Base-by-base conservation (phyloP, 2,329 filamentous ascomycete genomes). In the Trichoderma hamatum region DNA sequence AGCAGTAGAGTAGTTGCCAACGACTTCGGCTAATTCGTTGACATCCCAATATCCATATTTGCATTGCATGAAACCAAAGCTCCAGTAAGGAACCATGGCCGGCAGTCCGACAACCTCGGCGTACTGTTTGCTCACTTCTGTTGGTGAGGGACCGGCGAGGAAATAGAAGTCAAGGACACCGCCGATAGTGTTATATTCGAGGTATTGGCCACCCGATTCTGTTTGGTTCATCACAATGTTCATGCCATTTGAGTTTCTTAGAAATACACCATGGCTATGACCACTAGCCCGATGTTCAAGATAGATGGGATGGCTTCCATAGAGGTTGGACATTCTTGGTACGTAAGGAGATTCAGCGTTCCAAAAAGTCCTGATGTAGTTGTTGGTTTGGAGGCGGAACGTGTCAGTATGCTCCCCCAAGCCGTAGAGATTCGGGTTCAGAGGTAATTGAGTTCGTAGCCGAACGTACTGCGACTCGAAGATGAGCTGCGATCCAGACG, bases 101-200 rank as follows among this genome's bases (percentile, higher is more conserved):
- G 92, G 92, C 4, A 92, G 80, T 0, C 92, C 92, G 65, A 90
- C 82, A 1, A 89, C 86, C 68, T 81, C 78, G 71, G 92, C 89
- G 76, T 95, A 96, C 51, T 90, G 85, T 76, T 87, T 88, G 19
- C 88, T 92, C 28, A 94, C 89, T 16, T 90, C 86, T 10, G 85
- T 83, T 69, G 90, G 89, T 0, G 84, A 88, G 0, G 92, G 91
- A 0, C 93, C 93, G 14, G 90, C 86, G 74, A 91, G 92, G 80
- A 96, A 92, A 78, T 92, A 94, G n/a, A 96, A 82, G 76, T 96
- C 92, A 67, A 96, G 87, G 65, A 84, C 89, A 26, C 93, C 93
- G 65, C 93, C 93, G 0, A 96, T 80, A 0, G 89, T 88, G 76
- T 94, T 93, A 81, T 94, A 96, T 79, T 95, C 91, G n/a, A 96